phyloP scores from a whole-genome alignment of 208 protist species.

The Crithidia bombi region DNA sequence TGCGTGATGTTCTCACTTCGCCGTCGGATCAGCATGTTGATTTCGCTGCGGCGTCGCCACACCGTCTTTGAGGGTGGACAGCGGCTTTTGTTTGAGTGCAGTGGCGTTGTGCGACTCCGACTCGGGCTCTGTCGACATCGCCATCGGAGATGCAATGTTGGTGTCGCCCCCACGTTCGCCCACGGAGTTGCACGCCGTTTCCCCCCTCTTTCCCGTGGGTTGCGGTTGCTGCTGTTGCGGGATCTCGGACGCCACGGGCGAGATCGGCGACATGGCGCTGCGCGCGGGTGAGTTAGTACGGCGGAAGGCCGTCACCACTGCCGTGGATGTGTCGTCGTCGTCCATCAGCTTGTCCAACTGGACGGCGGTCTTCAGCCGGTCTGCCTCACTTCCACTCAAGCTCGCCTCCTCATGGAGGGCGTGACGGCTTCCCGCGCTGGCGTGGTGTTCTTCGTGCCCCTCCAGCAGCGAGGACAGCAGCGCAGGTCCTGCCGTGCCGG shows the following conservation, averaged over 20 bases:
- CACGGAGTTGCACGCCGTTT: background rate
- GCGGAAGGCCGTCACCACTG: conserved; percentile 25
- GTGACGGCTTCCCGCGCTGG: background rate
- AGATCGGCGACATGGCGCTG: conserved; percentile 18
- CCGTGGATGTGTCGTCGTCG: conserved; percentile 17
- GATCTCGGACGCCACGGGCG: background rate
- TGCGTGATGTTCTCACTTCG: background rate
- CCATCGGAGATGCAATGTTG: background rate
- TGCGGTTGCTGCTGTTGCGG: background rate
- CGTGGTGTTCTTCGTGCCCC: background rate
- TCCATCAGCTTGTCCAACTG: conserved; percentile 6
- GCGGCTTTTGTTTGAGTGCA: background rate
- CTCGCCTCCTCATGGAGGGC: background rate
- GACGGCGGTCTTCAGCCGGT: background rate
- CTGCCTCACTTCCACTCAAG: background rate
- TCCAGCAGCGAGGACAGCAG: background rate
- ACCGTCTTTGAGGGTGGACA: background rate
- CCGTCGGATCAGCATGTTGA: conserved; percentile 6
- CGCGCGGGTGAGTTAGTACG: background rate
- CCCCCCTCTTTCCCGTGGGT: background rate
- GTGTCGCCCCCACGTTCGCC: background rate
- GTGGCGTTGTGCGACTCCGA: background rate
- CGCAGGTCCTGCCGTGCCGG: background rate
- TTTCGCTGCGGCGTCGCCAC: background rate
- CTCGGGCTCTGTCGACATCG: conserved; percentile 3